These are phyloP conservation scores for Candida anutae DNA, from an alignment of 1,139 yeast genomes.

Conservation along the genomic window DNA sequence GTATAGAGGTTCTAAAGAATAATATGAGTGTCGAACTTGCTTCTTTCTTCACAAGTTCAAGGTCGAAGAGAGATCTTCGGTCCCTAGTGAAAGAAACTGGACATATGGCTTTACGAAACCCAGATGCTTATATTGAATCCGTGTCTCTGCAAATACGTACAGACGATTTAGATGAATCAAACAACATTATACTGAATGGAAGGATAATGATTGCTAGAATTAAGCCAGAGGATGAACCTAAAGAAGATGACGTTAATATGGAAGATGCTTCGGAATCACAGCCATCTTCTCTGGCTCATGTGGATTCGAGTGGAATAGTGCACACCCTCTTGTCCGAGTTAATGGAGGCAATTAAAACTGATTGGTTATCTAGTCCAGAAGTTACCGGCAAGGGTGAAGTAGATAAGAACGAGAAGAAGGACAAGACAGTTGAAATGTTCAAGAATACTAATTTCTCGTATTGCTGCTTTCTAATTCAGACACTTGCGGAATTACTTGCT, in stretches of 20 bases:
- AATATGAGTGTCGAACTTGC: slow-evolving; percentile 44
- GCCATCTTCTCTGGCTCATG: no score
- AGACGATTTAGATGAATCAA: slow-evolving; percentile 38
- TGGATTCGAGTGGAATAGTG: slow-evolving; percentile 50
- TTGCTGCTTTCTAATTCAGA: slow-evolving; percentile 59
- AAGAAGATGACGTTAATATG: slow-evolving; percentile 28
- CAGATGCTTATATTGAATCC: slow-evolving; percentile 46
- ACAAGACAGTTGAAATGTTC: slow-evolving; percentile 21
- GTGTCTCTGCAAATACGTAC: slow-evolving; percentile 43
- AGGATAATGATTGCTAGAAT: slow-evolving; percentile 7
- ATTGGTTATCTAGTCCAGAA: slow-evolving; percentile 38
- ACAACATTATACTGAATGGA: slow-evolving; percentile 6
- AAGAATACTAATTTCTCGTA: slow-evolving; percentile 49
- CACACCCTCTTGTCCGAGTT: slow-evolving; percentile 56
- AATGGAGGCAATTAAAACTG: slow-evolving; percentile 46
- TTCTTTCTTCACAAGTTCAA: slow-evolving; percentile 23
- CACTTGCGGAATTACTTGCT: slow-evolving; percentile 62
- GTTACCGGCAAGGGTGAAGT: slow-evolving; percentile 4
- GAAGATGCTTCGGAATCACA: slow-evolving; percentile 13
- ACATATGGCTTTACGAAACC: slow-evolving; percentile 52
- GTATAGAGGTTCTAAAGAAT: slow-evolving; percentile 38
- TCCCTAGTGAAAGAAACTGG: slow-evolving; percentile 48
- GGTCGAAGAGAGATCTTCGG: slow-evolving; percentile 38
- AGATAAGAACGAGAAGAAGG: slow-evolving; percentile 7
- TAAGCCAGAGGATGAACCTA: slow-evolving; percentile 5